These are phyloP conservation scores for Leavenworthia alabamica DNA, from an alignment of 345 rosid genomes.

Conservation along the genomic window DNA sequence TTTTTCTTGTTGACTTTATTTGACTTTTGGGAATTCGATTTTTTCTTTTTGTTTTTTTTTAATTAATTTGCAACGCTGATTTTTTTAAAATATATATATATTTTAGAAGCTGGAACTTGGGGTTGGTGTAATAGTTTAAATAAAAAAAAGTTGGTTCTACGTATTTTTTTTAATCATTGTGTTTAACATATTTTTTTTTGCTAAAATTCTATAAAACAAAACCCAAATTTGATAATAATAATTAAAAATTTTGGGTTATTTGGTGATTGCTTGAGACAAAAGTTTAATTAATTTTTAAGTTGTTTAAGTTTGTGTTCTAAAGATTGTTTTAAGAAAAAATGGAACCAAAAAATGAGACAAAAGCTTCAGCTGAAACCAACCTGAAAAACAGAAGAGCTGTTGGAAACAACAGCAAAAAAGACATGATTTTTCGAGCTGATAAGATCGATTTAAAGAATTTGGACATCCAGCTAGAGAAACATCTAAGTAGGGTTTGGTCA, in stretches of 20 bases:
- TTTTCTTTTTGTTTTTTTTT: too few species aligned
- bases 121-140: slow-evolving; percentile 37
- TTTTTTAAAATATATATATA: not conserved
- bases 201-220: not conserved
- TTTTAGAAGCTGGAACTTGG: slow-evolving; percentile 16
- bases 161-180: not conserved
- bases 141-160: too few species aligned
- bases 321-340: slow-evolving; percentile 34
- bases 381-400: slow-evolving; percentile 22
- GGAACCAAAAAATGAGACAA: slow-evolving; percentile 47
- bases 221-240: slow-evolving; percentile 4
- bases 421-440: slow-evolving; percentile 82
- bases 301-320: not conserved
- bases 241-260: not conserved
- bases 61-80: slow-evolving; percentile 12
- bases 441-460: slow-evolving; percentile 79
- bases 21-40: too few species aligned
- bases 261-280: slow-evolving; percentile 13
- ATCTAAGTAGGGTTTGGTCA: slow-evolving; percentile 83
- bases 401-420: slow-evolving; percentile 58
- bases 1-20: too few species aligned
- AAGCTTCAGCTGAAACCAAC: slow-evolving; percentile 34
- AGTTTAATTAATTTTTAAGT: slow-evolving; percentile 5
- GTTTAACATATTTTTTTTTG: not conserved
- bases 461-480: slow-evolving; percentile 92